Base-by-base conservation (phyloP, 495 filamentous ascomycete genomes). In the Bacidia gigantensis region DNA sequence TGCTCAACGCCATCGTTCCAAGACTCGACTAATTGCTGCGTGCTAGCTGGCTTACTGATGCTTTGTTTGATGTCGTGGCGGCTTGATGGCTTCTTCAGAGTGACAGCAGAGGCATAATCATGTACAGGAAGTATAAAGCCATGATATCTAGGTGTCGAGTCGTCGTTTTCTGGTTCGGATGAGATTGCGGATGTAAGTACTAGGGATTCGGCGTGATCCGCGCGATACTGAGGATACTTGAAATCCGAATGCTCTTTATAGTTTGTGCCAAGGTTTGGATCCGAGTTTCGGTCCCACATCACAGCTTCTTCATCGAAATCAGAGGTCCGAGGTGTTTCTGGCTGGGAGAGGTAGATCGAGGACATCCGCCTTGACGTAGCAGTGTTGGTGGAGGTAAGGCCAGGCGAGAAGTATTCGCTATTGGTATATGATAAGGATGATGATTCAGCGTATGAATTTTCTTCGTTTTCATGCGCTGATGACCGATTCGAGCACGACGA, bases 1-100 rank as follows among this genome's bases (percentile, higher is more conserved):
- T 59, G 45, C 9, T 56, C 41, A 21, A 66, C 67, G 10, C 66
- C 69, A 23, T 65, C 65, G 18, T 62, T 62, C 41, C 69, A 67
- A 1, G 51, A 56, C 9, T 60, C 47, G 7, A 62, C 59, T 2
- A 60, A 52, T 22, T 52, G 49, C 51, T 53, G 53, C 26, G 39
- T 56, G 29, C 22, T n/a, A n/a, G n/a, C n/a, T n/a, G n/a, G n/a
- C 42, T 23, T 17, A 11, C 14, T 50, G 42, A 3, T 40, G 54
- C 1, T 47, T 41, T 2, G 12, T 18, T 7, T 49, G 11, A 17
- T 46, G 47, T 55, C 40, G 9, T 50, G 29, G 2, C 24, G 26
- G 43, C 56, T 58, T 18, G 60, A 48, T 10, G 46, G 35, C 43
- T 58, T 56, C 18, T 32, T 46, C 32, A 64, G 25, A 2, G 57